These are phyloP conservation scores for Endogone sp. DNA, from an alignment of 192 early-diverging fungal genomes.

Conservation along the genomic window DNA sequence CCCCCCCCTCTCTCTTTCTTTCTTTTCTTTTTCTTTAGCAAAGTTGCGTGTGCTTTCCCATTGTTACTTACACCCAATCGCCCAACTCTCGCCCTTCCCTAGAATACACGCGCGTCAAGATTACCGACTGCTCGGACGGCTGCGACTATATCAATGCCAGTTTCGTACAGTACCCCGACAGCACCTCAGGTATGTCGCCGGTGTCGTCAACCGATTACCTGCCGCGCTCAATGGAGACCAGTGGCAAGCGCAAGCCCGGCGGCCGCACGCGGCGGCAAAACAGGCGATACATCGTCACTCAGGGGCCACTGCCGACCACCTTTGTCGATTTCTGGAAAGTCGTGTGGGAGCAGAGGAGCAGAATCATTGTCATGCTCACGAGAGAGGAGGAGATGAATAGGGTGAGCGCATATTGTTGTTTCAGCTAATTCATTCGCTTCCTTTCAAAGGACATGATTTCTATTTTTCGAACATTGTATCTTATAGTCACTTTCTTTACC, in stretches of 20 bases:
- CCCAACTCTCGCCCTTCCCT: too few relatives aligned
- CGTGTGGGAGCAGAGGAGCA: conserved; percentile 84
- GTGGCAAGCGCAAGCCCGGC: not conserved
- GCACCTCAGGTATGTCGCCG: not conserved
- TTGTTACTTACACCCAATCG: too few relatives aligned
- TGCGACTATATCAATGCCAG: conserved; percentile 6
- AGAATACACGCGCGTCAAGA: conserved; percentile 37
- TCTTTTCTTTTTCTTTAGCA: too few relatives aligned
- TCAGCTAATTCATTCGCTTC: too few relatives aligned
- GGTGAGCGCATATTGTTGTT: conserved; percentile 33
- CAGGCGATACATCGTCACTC: conserved; percentile 48
- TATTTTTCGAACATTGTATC: too few relatives aligned
- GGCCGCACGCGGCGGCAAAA: not conserved
- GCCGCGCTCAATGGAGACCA: not conserved
- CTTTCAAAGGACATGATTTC: not conserved
- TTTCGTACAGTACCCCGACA: conserved; percentile 1
- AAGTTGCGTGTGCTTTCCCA: too few relatives aligned
- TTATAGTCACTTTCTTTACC: not conserved
- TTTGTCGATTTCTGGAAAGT: conserved; percentile 93
- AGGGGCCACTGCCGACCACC: conserved; percentile 79
- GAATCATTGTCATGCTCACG: conserved; percentile 94
- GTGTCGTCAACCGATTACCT: not conserved
- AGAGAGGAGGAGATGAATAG: conserved; percentile 83
- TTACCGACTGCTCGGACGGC: not conserved
- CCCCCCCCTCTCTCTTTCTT: too few relatives aligned